Conservation (phyloP, 1,284 basidiomycete species). For the Coniferiporia sulphurascens region DNA sequence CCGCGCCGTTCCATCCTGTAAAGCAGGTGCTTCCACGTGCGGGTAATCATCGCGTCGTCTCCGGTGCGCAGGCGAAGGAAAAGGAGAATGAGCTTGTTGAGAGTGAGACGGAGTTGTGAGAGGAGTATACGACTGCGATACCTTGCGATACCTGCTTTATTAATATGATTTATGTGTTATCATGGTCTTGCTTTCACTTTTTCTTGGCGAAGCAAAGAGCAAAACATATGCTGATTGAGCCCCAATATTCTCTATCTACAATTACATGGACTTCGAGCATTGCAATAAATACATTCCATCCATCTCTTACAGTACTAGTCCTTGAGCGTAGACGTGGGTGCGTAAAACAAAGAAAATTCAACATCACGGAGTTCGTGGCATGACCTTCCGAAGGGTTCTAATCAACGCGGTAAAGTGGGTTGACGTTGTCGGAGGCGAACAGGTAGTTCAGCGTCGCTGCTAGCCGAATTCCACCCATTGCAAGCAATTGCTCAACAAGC, state of each 20-base stretch:
- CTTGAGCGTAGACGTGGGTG: neutral
- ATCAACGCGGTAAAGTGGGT: neutral
- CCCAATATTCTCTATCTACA: neutral
- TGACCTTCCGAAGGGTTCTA: neutral
- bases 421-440: slow-evolving; percentile 38
- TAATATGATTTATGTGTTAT: neutral
- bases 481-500: slow-evolving; percentile 77
- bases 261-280: neutral
- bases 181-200: neutral
- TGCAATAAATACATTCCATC: neutral
- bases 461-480: slow-evolving; percentile 76
- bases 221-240: neutral
- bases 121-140: slow-evolving; percentile 3
- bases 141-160: slow-evolving; percentile 1
- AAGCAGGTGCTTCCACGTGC: neutral
- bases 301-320: neutral
- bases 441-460: slow-evolving; percentile 77
- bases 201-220: neutral
- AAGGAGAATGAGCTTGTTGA: neutral
- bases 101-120: slow-evolving; percentile 10
- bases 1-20: neutral
- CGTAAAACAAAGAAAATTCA: neutral
- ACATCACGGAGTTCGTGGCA: neutral
- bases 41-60: neutral
- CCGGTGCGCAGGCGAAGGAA: neutral